A percentile compares a stretch with the other conserved stretches of the same genome.
Conservation (phyloP, 306 rosid genomes). For the Glycine soja region DNA sequence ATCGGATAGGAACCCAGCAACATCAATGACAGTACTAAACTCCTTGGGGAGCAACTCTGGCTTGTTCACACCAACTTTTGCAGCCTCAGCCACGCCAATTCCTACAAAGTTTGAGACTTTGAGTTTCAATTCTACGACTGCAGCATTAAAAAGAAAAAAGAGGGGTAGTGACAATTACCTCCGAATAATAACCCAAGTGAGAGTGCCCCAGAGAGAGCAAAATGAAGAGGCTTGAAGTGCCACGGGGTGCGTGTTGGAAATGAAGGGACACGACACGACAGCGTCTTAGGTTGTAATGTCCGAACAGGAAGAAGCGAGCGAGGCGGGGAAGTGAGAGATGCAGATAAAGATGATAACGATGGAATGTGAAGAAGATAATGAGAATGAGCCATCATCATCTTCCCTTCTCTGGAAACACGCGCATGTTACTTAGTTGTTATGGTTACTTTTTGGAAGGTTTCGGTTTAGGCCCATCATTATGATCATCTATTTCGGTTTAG, state of each 20-base stretch:
- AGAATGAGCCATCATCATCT: slow-evolving; percentile 53
- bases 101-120: slow-evolving; percentile 46
- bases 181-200: slow-evolving; percentile 69
- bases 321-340: slow-evolving; percentile 35
- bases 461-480: background rate
- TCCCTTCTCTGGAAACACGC: background rate
- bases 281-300: slow-evolving; percentile 37
- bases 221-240: slow-evolving; percentile 59
- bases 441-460: background rate
- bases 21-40: slow-evolving; percentile 85
- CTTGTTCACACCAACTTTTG: slow-evolving; percentile 87
- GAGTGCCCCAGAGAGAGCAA: slow-evolving; percentile 72
- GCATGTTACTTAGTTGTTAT: background rate
- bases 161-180: slow-evolving; percentile 45
- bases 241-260: slow-evolving; percentile 28
- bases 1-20: slow-evolving; percentile 96
- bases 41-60: slow-evolving; percentile 93
- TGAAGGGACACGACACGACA: slow-evolving; percentile 54
- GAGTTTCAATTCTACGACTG: background rate
- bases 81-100: slow-evolving; percentile 70
- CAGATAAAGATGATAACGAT: slow-evolving; percentile 43
- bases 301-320: slow-evolving; percentile 37
- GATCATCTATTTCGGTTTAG: background rate
- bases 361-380: slow-evolving; percentile 51
- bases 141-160: background rate